These are phyloP conservation scores for Artemisia tridentata DNA, from an alignment of 129 eudicot genomes.

Conservation along the genomic window DNA sequence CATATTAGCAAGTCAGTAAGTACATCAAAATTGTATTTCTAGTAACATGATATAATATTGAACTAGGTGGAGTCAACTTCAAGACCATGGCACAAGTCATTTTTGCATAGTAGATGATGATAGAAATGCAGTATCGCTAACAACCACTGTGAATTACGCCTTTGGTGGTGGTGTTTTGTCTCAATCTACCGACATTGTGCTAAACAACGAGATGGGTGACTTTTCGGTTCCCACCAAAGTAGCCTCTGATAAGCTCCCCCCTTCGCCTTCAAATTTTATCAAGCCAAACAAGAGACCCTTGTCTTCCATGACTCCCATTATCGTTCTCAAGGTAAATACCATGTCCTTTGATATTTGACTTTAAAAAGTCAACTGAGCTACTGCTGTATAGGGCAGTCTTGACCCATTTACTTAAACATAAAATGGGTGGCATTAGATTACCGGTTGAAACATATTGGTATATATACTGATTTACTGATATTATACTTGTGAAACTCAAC, in stretches of 20 bases:
- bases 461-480: neutral
- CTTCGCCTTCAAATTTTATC: conserved; percentile 79
- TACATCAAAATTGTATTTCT: neutral
- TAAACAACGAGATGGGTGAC: conserved; percentile 81
- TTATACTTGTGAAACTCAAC: neutral
- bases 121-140: conserved; percentile 84
- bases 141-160: conserved; percentile 67
- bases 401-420: no score
- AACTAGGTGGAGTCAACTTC: conserved; percentile 82
- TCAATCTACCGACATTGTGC: conserved; percentile 80
- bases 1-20: no score
- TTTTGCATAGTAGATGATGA: conserved; percentile 88
- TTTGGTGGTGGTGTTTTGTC: conserved; percentile 91
- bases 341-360: neutral
- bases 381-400: neutral
- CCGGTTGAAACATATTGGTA: no score
- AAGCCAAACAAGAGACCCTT: conserved; percentile 80
- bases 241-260: conserved; percentile 66
- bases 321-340: conserved; percentile 73
- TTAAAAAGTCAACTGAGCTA: conserved; percentile 8
- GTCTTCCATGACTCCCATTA: conserved; percentile 90
- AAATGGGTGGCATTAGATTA: no score
- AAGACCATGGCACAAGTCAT: conserved; percentile 92
- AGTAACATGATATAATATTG: neutral
- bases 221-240: conserved; percentile 72